phyloP scores from a whole-genome alignment of 495 filamentous ascomycete species.

The Mycothermus thermophilus region DNA sequence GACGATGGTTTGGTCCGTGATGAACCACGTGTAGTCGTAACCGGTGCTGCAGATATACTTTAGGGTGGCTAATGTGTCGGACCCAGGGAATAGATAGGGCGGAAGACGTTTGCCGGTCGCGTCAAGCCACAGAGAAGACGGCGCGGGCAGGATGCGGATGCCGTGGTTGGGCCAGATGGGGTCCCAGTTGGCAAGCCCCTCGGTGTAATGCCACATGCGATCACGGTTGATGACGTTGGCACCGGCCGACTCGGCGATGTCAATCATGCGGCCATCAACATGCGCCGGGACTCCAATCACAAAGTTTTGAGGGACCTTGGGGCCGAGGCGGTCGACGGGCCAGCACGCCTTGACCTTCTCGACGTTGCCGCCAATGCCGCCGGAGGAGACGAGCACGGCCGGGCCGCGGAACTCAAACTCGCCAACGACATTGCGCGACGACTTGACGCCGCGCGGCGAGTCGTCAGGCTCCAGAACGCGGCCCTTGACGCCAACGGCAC shows the following conservation, averaged over 20 bases:
- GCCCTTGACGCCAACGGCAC: conserved; percentile 33
- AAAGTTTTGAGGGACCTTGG: conserved; percentile 31
- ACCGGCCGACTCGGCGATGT: conserved; percentile 30
- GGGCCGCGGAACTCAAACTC: conserved; percentile 32
- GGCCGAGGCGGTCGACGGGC: conserved; percentile 34
- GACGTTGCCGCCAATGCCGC: conserved; percentile 38
- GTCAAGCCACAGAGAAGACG: conserved; percentile 40
- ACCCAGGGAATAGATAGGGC: conserved; percentile 34
- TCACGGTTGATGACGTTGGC: conserved; percentile 37
- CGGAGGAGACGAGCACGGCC: conserved; percentile 31
- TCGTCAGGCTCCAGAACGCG: conserved; percentile 31
- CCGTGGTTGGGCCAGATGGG: conserved; percentile 40
- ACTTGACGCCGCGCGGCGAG: conserved; percentile 29
- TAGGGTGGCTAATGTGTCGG: conserved; percentile 37
- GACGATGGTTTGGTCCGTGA: conserved; percentile 36
- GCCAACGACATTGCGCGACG: conserved; percentile 24
- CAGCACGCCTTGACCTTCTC: conserved; percentile 36
- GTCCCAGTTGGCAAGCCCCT: conserved; percentile 39
- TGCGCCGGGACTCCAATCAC: conserved; percentile 39
- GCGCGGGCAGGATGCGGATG: conserved; percentile 36
- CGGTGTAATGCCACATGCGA: conserved; percentile 43
- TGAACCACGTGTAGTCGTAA: conserved; percentile 42
- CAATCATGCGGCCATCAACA: conserved; percentile 40
- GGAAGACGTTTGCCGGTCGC: conserved; percentile 37
- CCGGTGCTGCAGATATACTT: conserved; percentile 39